Percentiles rank a stretch among this genome's conserved stretches.
Conservation (phyloP, 257 asterid species). For the Solanum etuberosum region DNA sequence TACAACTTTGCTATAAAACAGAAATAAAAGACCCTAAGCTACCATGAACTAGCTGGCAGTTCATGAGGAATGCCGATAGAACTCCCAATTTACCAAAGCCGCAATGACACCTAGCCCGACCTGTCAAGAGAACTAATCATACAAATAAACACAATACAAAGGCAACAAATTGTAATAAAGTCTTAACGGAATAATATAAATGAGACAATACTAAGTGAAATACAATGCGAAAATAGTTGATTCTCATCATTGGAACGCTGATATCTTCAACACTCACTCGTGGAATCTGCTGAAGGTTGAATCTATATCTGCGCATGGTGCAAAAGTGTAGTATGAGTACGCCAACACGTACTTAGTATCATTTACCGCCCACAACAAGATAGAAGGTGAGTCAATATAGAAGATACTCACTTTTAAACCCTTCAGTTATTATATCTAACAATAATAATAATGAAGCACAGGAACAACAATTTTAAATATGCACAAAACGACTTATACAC, state of each 20-base stretch:
- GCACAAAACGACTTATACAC: background rate
- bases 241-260: background rate
- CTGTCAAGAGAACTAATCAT: background rate
- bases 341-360: background rate
- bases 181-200: background rate
- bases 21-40: background rate
- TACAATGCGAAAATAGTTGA: background rate
- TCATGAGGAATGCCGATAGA: background rate
- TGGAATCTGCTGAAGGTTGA: background rate
- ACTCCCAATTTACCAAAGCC: background rate
- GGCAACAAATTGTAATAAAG: background rate
- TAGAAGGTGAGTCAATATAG: background rate
- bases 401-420: background rate
- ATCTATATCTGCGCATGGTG: background rate
- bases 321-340: background rate
- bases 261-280: no score
- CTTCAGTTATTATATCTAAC: background rate
- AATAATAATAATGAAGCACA: background rate
- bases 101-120: background rate
- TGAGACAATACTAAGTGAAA: background rate
- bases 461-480: no score
- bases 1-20: background rate
- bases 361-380: no score
- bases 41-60: background rate
- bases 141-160: background rate